A percentile compares a stretch with the other conserved stretches of the same genome.
Evolutionary conservation across 306 rosid genomes (phyloP).

Genomic region (Luffa acutangula): DNA sequence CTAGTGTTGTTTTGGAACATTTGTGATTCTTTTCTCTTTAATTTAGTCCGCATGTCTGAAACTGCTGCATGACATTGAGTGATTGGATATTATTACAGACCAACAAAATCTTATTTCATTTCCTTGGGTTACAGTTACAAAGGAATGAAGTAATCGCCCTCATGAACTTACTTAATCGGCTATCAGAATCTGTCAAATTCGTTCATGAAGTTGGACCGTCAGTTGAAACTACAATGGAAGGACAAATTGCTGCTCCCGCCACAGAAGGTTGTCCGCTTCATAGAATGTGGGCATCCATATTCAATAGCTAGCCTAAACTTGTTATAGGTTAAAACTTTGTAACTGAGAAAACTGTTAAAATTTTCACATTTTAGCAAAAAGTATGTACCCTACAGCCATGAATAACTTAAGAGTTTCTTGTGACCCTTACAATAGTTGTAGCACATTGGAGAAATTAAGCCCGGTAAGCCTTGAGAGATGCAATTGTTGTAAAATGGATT

Average conservation of each 20-base stretch:
- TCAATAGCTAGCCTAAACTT: conserved; percentile 23
- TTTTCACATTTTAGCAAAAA: background rate
- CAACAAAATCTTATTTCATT: background rate
- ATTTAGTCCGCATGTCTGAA: background rate
- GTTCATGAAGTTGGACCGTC: conserved; percentile 63
- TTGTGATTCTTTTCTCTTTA: background rate
- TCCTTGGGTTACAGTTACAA: conserved; percentile 66
- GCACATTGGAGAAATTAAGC: background rate
- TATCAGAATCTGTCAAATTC: conserved; percentile 67
- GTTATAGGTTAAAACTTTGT: background rate
- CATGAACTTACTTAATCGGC: conserved; percentile 78
- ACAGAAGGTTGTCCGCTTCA: conserved; percentile 27
- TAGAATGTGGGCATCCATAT: conserved; percentile 33
- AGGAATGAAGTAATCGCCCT: conserved; percentile 91
- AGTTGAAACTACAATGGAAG: conserved; percentile 37
- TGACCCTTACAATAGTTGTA: background rate
- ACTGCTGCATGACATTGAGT: background rate
- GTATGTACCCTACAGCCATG: background rate
- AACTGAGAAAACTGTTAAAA: background rate
- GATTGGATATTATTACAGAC: background rate
- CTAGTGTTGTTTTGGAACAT: background rate
- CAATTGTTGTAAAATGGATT: background rate
- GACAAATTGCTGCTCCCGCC: conserved; percentile 23
- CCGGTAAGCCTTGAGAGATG: background rate
- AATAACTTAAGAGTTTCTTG: background rate